These are phyloP conservation scores for Aureobasidium lini DNA, from an alignment of 2,329 filamentous ascomycete genomes.

Conservation along the genomic window DNA sequence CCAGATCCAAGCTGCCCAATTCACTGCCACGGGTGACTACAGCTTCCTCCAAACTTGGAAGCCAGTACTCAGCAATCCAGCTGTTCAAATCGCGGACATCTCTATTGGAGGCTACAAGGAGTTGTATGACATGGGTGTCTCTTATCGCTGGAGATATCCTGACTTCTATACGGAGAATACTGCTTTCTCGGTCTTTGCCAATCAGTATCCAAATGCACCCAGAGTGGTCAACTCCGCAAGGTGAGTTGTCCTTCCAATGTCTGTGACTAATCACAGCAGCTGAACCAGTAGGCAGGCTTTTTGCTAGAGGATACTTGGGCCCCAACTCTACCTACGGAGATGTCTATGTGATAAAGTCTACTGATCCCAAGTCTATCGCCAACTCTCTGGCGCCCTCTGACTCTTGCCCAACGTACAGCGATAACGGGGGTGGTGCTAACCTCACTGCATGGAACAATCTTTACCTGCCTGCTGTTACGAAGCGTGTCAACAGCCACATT, in stretches of 20 bases:
- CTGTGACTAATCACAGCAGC: not conserved
- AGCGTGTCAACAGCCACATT: conserved; percentile 49
- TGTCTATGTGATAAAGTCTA: conserved; percentile 52
- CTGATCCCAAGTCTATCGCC: conserved; percentile 47
- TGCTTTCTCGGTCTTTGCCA: conserved; percentile 55
- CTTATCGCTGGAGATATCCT: conserved; percentile 38
- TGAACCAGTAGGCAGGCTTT: conserved; percentile 35
- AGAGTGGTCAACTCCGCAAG: conserved; percentile 54
- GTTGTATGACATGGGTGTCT: conserved; percentile 48
- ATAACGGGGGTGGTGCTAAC: conserved; percentile 44
- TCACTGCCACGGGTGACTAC: conserved; percentile 46
- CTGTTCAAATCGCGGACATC: conserved; percentile 50
- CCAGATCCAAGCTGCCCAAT: conserved; percentile 48
- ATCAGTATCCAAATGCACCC: conserved; percentile 44
- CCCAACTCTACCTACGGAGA: conserved; percentile 47
- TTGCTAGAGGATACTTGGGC: conserved; percentile 55
- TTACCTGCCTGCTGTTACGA: conserved; percentile 47
- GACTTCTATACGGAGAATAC: conserved; percentile 43
- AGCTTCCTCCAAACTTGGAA: conserved; percentile 53
- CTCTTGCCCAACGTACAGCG: conserved; percentile 52
- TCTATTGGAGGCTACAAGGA: conserved; percentile 59
- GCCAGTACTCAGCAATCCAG: conserved; percentile 48
- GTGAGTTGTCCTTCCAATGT: not conserved
- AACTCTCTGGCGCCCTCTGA: conserved; percentile 58
- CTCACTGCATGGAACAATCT: conserved; percentile 42